phyloP scores from a whole-genome alignment of 805 yeast genomes.

The Priceomyces carsonii region DNA sequence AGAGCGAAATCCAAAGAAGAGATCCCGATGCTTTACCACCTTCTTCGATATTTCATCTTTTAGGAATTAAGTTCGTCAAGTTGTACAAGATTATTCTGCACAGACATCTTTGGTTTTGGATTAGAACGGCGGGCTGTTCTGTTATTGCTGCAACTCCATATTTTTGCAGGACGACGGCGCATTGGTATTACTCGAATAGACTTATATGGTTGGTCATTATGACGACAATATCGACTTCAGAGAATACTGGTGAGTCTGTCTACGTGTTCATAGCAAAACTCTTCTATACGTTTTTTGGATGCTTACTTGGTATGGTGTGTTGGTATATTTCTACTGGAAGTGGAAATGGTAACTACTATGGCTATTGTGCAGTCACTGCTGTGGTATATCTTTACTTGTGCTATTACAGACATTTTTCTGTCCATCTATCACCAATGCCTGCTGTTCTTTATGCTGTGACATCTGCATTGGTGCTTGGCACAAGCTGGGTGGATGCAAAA shows the following conservation, averaged over 20 bases:
- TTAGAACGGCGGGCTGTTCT: conserved; percentile 22
- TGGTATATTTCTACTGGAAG: conserved; percentile 36
- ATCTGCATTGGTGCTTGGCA: conserved; percentile 30
- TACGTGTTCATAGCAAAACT: conserved; percentile 24
- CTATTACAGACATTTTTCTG: conserved; percentile 32
- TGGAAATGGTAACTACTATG: conserved; percentile 34
- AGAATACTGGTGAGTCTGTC: conserved; percentile 31
- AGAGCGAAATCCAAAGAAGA: conserved; percentile 15
- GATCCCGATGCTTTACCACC: conserved; percentile 33
- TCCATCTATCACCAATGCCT: conserved; percentile 27
- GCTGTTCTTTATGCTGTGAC: conserved; percentile 27
- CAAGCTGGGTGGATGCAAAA: conserved; percentile 31
- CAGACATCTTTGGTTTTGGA: conserved; percentile 28
- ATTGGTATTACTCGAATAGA: conserved; percentile 25
- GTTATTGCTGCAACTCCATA: conserved; percentile 25
- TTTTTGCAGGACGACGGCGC: conserved; percentile 24
- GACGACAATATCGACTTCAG: conserved; percentile 29
- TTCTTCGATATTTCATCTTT: conserved; percentile 17
- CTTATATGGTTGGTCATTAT: conserved; percentile 33
- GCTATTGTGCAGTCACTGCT: conserved; percentile 29
- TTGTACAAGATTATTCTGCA: conserved; percentile 18
- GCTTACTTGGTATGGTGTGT: conserved; percentile 19
- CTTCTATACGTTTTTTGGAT: conserved; percentile 28
- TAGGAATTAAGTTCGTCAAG: conserved; percentile 18
- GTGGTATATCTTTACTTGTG: conserved; percentile 21